Evolutionary conservation across 2,329 filamentous ascomycete genomes (phyloP), one percentile per base, ranked within the genome.

Genomic region (Metarhizium humberi): DNA sequence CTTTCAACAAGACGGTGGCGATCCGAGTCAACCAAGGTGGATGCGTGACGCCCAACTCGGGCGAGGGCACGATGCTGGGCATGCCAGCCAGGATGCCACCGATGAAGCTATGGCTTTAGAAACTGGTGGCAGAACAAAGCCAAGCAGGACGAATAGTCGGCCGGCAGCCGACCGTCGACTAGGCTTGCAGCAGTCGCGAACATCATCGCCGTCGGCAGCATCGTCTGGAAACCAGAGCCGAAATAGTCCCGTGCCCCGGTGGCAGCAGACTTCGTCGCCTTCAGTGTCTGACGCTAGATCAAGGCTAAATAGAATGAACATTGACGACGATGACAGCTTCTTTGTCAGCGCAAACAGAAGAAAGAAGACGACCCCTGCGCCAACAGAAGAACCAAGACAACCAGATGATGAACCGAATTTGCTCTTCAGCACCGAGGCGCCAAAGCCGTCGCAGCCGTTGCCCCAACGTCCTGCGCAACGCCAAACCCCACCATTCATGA

Each of bases 11-110:
- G 79, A 80, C 5, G 56, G 48, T 46, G 86, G 69, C 16, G 91
- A 96, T 65, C 78, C 87, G 2, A 88, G 70, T 64, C 89, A 96
- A 66, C 94, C 94, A 0, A 94, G 90, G 66, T 99, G 94, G 94
- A 96, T 99, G 92, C 85, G 87, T 63, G 87, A 92, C 56, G 79
- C 84, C 3, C 79, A 81, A 47, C 71, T 75, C 55, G 74, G 78
- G 2, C 72, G 69, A 40, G 60, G 61, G 36, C 71, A 66, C 61
- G 66, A 62, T 47, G 65, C 60, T 72, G 64, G 50, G 61, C 62
- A 40, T 36, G 55, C 59, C 13, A 59, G 52, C 32, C 58, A 68
- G 11, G 71, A 75, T 20, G 73, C 79, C 6, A 90, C 87, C 0
- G 82, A 89, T 59, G 87, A 90, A 72, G 91, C 89, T 5, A 75